Percentiles rank a stretch among this genome's conserved stretches.
Conservation (phyloP, 139 green algal genomes). For the Zygnema cylindricum region DNA sequence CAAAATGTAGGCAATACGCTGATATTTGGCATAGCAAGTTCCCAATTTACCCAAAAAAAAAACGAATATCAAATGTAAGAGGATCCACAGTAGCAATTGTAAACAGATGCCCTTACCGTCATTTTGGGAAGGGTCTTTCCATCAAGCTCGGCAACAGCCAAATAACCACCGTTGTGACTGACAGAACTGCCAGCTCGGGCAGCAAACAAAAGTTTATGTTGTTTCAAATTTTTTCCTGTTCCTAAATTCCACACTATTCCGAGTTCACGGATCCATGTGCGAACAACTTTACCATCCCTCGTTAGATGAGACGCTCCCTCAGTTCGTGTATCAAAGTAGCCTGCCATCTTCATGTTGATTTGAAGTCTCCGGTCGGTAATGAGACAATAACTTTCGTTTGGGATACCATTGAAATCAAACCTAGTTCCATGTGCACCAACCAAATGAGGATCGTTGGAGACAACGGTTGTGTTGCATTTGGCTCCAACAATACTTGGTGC, state of each 20-base stretch:
- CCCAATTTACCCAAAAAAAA: not conserved
- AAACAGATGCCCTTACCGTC: no score
- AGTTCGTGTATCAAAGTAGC: conserved; percentile 18
- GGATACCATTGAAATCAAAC: conserved; percentile 38
- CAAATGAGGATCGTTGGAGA: conserved; percentile 40
- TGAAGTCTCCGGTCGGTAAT: conserved; percentile 29
- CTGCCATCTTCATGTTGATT: conserved; percentile 41
- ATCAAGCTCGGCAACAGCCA: no score
- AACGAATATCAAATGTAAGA: no score
- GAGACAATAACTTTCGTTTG: conserved; percentile 24
- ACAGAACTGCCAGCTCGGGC: no score
- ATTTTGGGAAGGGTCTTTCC: no score
- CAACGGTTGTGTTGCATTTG: no score
- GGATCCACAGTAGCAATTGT: no score
- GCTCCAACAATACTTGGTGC: no score
- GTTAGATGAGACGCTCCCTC: not conserved
- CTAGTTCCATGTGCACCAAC: conserved; percentile 8
- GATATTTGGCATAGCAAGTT: not conserved
- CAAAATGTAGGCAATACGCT: not conserved
- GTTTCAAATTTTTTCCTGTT: conserved; percentile 29
- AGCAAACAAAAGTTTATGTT: conserved; percentile 26
- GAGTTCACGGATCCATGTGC: conserved; percentile 28
- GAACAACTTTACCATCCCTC: not conserved
- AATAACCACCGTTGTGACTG: no score
- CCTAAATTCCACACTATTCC: conserved; percentile 32